phyloP scores from a whole-genome alignment of 2,329 filamentous ascomycete genomes.

The Plenodomus biglobosus region DNA sequence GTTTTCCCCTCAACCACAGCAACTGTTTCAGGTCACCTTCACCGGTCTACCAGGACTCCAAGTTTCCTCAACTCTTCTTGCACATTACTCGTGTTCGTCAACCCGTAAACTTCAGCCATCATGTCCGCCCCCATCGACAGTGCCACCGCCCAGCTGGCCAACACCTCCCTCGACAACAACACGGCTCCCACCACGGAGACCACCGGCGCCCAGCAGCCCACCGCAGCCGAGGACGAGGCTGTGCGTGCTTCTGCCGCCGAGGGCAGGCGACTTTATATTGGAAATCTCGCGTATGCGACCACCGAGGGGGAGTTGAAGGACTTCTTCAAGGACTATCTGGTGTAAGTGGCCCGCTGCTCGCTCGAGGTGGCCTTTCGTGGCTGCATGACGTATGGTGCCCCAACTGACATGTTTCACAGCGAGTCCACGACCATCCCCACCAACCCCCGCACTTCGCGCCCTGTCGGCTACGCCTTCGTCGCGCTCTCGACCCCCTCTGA shows the following conservation, averaged over 20 bases:
- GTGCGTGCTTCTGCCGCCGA: constrained; percentile 96
- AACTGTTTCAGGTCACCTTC: constrained; percentile 45
- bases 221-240: constrained; percentile 79
- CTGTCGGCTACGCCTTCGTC: constrained; percentile 98
- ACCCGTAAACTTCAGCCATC: constrained; percentile 57
- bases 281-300: constrained; percentile 99
- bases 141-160: constrained; percentile 71
- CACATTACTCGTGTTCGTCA: constrained; percentile 56
- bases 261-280: constrained; percentile 99
- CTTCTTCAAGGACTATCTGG: constrained; percentile 99
- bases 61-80: constrained; percentile 45
- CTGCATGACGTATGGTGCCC: constrained; percentile 15
- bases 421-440: constrained; percentile 99
- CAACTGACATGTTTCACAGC: constrained; percentile 55
- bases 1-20: constrained; percentile 34
- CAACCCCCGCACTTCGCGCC: constrained; percentile 97
- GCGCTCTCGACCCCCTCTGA: constrained; percentile 93
- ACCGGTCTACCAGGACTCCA: constrained; percentile 47
- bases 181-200: constrained; percentile 49
- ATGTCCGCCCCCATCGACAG: constrained; percentile 87
- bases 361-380: constrained; percentile 4
- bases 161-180: constrained; percentile 62
- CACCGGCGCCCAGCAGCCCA: constrained; percentile 62
- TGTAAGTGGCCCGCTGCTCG: constrained; percentile 66
- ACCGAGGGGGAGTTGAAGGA: constrained; percentile 99